Base-by-base conservation (phyloP, 805 yeast species). In the Clavispora fructus region DNA sequence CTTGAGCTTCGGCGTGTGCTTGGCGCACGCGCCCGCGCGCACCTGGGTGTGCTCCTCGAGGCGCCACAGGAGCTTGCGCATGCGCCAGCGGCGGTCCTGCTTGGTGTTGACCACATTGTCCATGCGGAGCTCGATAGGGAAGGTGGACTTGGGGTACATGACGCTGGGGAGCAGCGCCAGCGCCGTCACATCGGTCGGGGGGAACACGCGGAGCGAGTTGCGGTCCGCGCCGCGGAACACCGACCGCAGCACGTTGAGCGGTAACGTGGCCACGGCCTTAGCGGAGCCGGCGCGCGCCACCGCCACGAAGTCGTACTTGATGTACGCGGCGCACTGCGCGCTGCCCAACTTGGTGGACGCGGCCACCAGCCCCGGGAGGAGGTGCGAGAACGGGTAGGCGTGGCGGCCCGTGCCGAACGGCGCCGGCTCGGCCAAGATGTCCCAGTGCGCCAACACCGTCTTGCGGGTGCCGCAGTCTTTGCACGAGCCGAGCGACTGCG, bases 121-220 rank as follows among this genome's bases (percentile, higher is more conserved):
- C 57, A 94, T 67, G 53, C 83, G 80, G 58, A 94, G 70, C 59
- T 90, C 97, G 19, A 92, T 74, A 0, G 94, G 85, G 59, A 94
- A 88, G 0, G 84, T 74, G 0, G 96, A 85, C 61, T 87, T 84
- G 11, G 98, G 98, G 63, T 87, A 87, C 29, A 87, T 77, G 13
- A 90, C 96, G 52, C 86, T 86, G 2, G 99, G 99, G 42, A 94
- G 70, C 13, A 83, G 85, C 8, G 95, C 94, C 26, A 85, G 80
- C 7, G 96, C 95, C 3, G 89, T 83, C 32, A 94, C 83, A 38
- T 85, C 87, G 0, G 98, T 92, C 7, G 99, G 98, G 1, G 99
- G 99, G 65, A 94, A 94, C 1, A 94, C 87, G 50, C 99, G 77
- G 33, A 89, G 68, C 1, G 96, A 87, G 59, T 87, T 88, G 55